Conservation (phyloP, 1,139 yeast genomes). For the Meyerozyma smithsonii region DNA sequence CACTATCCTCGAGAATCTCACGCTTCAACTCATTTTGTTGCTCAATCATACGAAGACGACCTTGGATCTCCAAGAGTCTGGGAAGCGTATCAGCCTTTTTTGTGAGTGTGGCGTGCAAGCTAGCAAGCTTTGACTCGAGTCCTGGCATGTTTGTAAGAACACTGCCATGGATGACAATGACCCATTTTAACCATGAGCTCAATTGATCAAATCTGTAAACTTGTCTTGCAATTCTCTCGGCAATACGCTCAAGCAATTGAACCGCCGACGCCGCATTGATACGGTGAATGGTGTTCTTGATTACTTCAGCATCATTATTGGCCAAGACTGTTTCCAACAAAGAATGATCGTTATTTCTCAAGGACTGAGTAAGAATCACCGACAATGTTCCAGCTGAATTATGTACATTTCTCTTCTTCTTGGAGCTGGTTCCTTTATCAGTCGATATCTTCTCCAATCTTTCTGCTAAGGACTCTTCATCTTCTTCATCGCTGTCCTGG, state of each 20-base stretch:
- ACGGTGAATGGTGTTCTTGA: conserved; percentile 66
- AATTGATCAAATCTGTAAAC: conserved; percentile 64
- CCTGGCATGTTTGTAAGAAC: conserved; percentile 65
- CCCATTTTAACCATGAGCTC: conserved; percentile 91
- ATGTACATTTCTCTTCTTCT: conserved; percentile 22
- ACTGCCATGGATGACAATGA: conserved; percentile 87
- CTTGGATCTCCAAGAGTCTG: conserved; percentile 75
- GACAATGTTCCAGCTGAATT: conserved; percentile 61
- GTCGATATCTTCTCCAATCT: conserved; percentile 43
- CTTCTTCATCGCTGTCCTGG: conserved; percentile 32
- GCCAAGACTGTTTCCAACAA: conserved; percentile 75
- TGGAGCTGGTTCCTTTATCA: conserved; percentile 15
- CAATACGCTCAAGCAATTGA: conserved; percentile 69
- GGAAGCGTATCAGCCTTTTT: conserved; percentile 75
- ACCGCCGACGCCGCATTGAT: conserved; percentile 73
- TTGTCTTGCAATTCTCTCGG: conserved; percentile 76
- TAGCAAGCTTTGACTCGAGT: conserved; percentile 60
- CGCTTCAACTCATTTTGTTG: conserved; percentile 67
- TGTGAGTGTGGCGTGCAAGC: conserved; percentile 71
- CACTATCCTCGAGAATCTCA: conserved; percentile 36
- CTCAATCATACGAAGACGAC: conserved; percentile 67
- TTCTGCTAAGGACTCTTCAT: conserved; percentile 55
- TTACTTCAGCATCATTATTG: conserved; percentile 68
- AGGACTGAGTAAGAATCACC: conserved; percentile 63
- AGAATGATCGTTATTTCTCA: conserved; percentile 66